These are phyloP conservation scores for Suhomyces xylopsoci DNA, from an alignment of 805 yeast species.

Conservation along the genomic window DNA sequence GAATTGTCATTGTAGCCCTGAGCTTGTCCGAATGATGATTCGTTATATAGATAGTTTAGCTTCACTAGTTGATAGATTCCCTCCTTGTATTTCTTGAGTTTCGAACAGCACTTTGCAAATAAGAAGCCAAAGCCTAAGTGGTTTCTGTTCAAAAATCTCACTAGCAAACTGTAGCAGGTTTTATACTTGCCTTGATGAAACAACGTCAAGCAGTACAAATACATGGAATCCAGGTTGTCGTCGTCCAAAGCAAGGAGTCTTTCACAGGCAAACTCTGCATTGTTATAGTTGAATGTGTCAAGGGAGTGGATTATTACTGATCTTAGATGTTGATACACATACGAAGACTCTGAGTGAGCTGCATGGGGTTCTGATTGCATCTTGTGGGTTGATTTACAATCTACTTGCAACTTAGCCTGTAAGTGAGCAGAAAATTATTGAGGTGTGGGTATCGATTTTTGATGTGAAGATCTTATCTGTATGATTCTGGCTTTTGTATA, in stretches of 20 bases:
- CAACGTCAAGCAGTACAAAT: constrained; percentile 67
- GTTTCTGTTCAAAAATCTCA: constrained; percentile 31
- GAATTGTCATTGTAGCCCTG: not conserved
- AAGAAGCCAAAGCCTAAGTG: constrained; percentile 78
- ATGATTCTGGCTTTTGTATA: not conserved
- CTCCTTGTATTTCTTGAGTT: constrained; percentile 52
- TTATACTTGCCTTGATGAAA: constrained; percentile 57
- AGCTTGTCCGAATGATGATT: constrained; percentile 8
- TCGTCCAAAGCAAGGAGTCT: constrained; percentile 63
- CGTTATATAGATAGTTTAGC: constrained; percentile 30
- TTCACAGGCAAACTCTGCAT: constrained; percentile 88
- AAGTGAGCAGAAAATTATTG: not conserved
- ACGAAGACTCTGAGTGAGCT: constrained; percentile 14
- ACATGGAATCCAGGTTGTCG: constrained; percentile 56
- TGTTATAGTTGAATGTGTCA: constrained; percentile 63
- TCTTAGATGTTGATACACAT: constrained; percentile 45
- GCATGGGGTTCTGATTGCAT: constrained; percentile 12
- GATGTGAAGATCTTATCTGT: not conserved
- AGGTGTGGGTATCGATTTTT: not conserved
- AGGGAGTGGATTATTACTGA: constrained; percentile 64
- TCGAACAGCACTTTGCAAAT: constrained; percentile 65
- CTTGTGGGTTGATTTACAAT: not conserved
- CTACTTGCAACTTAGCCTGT: not conserved
- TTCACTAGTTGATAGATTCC: constrained; percentile 51
- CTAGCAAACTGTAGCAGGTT: constrained; percentile 51